Evolutionary conservation across 257 asterid species (phyloP).

Genomic region (Salvia splendens): DNA sequence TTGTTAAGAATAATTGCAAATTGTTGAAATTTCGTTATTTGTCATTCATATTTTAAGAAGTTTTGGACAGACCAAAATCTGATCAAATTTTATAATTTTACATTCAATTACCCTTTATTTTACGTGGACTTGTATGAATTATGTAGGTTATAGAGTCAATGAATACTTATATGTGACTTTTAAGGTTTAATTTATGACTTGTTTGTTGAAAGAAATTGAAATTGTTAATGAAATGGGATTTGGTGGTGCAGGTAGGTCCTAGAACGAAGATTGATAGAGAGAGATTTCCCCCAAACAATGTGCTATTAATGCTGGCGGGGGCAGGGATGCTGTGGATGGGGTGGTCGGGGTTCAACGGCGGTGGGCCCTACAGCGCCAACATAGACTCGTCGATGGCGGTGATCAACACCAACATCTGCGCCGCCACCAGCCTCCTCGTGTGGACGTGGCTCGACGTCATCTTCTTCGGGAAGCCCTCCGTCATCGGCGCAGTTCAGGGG

Average conservation of each 20-base stretch:
- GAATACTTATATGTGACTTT: neutral
- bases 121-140: neutral
- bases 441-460: conserved; percentile 78
- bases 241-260: conserved; percentile 57
- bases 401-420: conserved; percentile 69
- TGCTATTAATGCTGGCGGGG: conserved; percentile 57
- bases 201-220: neutral
- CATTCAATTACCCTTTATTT: too few species aligned
- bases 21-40: too few species aligned
- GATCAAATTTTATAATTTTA: too few species aligned
- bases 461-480: conserved; percentile 63
- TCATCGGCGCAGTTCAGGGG: conserved; percentile 70
- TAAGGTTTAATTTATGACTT: neutral
- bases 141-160: neutral
- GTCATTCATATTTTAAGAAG: too few species aligned
- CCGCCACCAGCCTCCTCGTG: conserved; percentile 72
- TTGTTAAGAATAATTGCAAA: too few species aligned
- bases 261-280: conserved; percentile 51
- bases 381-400: conserved; percentile 74
- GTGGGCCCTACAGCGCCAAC: conserved; percentile 70
- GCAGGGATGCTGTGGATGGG: conserved; percentile 81
- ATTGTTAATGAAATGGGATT: neutral
- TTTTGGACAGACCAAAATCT: too few species aligned
- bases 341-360: conserved; percentile 80
- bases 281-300: conserved; percentile 67